Percentiles rank a stretch among this genome's conserved stretches.
Conservation (phyloP, 2,329 filamentous ascomycete species). For the Aspergillus tanneri region DNA sequence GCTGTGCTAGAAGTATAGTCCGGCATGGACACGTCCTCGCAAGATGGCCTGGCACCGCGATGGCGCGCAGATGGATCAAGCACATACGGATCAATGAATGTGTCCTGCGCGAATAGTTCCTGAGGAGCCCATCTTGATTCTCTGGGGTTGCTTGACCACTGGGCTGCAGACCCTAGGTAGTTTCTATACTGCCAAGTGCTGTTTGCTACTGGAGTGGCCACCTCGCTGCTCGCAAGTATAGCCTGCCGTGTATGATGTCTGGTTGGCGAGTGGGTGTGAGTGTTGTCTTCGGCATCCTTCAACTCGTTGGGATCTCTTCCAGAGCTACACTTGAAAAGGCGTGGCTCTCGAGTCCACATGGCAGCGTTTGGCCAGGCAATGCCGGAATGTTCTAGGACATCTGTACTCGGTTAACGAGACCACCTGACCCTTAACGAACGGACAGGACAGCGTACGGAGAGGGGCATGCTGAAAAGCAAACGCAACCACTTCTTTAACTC, state of each 20-base stretch:
- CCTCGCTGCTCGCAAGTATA: constrained; percentile 22
- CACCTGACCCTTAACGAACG: too few relatives aligned
- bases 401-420: constrained; percentile 49
- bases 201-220: constrained; percentile 21
- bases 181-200: constrained; percentile 32
- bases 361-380: constrained; percentile 77
- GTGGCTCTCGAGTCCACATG: constrained; percentile 61
- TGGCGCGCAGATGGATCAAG: constrained; percentile 28
- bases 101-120: constrained; percentile 38
- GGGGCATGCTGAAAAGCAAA: constrained; percentile 88
- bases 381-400: constrained; percentile 67
- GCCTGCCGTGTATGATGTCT: constrained; percentile 29
- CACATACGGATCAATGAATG: constrained; percentile 42
- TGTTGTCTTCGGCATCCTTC: constrained; percentile 53
- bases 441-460: constrained; percentile 56
- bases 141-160: constrained; percentile 23
- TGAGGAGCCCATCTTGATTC: constrained; percentile 32
- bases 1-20: constrained; percentile 47
- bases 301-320: constrained; percentile 30
- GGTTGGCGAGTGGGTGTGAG: constrained; percentile 64
- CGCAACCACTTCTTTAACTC: constrained; percentile 68
- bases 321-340: constrained; percentile 39
- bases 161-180: constrained; percentile 30
- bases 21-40: constrained; percentile 51
- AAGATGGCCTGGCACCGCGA: constrained; percentile 36